These are phyloP conservation scores for Metschnikowia lunata DNA, from an alignment of 805 yeast species.

Conservation along the genomic window DNA sequence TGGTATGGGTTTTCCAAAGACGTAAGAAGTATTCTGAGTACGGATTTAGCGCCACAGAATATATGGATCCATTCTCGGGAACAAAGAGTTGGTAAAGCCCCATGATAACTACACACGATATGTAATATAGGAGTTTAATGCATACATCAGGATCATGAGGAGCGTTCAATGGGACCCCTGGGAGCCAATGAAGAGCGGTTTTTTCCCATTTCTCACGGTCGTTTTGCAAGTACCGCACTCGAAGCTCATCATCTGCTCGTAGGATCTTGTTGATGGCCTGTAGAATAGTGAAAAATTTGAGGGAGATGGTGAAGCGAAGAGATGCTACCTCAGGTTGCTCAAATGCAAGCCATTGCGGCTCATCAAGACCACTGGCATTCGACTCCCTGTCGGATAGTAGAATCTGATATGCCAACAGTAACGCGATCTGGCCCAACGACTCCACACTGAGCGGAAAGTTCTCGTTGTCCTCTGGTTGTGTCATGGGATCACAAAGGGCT, in stretches of 20 bases:
- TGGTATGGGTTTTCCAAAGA: slow-evolving; percentile 65
- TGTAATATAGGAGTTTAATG: slow-evolving; percentile 26
- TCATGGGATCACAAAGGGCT: slow-evolving; percentile 51
- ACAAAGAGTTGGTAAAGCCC: slow-evolving; percentile 31
- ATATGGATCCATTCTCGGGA: slow-evolving; percentile 20
- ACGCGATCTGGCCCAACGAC: slow-evolving; percentile 46
- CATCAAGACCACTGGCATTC: not conserved
- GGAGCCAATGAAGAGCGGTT: slow-evolving; percentile 29
- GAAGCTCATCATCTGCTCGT: slow-evolving; percentile 41
- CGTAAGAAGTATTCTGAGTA: slow-evolving; percentile 53
- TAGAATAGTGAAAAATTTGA: slow-evolving; percentile 34
- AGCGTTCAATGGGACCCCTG: slow-evolving; percentile 3
- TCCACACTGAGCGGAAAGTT: slow-evolving; percentile 51
- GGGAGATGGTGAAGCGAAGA: slow-evolving; percentile 32
- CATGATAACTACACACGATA: slow-evolving; percentile 30
- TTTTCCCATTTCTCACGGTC: slow-evolving; percentile 27
- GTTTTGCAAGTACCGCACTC: slow-evolving; percentile 38
- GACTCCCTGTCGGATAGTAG: slow-evolving; percentile 10
- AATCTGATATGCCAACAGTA: slow-evolving; percentile 35
- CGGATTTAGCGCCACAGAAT: slow-evolving; percentile 53
- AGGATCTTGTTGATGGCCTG: slow-evolving; percentile 31
- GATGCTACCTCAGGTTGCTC: slow-evolving; percentile 22
- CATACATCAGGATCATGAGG: slow-evolving; percentile 18
- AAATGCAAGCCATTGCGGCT: slow-evolving; percentile 7
- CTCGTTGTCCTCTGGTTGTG: slow-evolving; percentile 65